Base-by-base conservation (phyloP, 108 stramenopile genomes). In the Epithemia pelagica region DNA sequence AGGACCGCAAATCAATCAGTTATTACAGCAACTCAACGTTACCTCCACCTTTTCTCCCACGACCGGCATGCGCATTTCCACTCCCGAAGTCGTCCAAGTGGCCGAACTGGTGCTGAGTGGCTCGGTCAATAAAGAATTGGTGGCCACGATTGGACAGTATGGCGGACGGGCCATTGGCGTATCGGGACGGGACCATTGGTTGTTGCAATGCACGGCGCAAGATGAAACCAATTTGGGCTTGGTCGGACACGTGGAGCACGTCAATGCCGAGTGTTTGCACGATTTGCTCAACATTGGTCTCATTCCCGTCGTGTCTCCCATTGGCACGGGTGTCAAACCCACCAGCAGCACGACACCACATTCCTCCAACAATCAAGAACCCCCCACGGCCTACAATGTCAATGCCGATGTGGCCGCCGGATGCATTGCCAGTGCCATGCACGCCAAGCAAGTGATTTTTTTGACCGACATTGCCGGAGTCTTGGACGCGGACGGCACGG, bases 21-120 rank as follows among this genome's bases (percentile, higher is more conserved):
- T 94, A 88, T 71, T 97, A 27, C 87, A 87, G 22, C 74, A 80
- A 61, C 78, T 95, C 1, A 84, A 89, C 28, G 91, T 96, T 21
- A 90, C 87, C 75, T 81, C 87, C 22, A 55, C 75, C 22, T 97
- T 90, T 65, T 15, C 5, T 46, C 37, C 37, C 5, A 90, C 92
- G 72, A 86, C 89, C 32, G 96, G 96, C 0, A 87, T 93, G 82
- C 78, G 96, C 8, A 91, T 97, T 15, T 88, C 85, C 7, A 86
- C 91, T 25, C 77, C 71, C 27, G 87, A 93, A 58, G 97, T 97
- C 15, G 89, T 99, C 3, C 90, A 96, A 27, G 84, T 97, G 8
- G 96, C 98, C 20, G 95, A 97, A 65, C 96, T 96, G 96, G 95
- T 97, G n/a, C 72, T 99, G n/a, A 92, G 89, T 67, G 96, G 96